These are phyloP conservation scores for Phylloporus sp. DNA, from an alignment of 768 basidiomycete genomes.

Conservation along the genomic window DNA sequence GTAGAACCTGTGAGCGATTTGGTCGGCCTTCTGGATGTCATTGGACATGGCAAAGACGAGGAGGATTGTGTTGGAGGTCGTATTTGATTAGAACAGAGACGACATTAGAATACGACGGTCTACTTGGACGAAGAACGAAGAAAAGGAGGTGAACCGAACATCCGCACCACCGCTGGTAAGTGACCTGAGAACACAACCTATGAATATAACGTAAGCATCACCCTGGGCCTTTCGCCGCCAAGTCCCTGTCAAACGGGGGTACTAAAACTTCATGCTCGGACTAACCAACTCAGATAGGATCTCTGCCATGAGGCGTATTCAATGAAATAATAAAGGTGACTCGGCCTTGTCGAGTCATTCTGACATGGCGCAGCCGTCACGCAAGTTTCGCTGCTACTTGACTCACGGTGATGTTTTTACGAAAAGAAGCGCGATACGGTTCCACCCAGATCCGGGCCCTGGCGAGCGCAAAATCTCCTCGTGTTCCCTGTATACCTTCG, in stretches of 20 bases:
- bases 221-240: slow-evolving; percentile 12
- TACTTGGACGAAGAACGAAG: slow-evolving; percentile 12
- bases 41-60: slow-evolving; percentile 41
- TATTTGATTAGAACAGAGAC: slow-evolving; percentile 21
- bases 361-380: no score
- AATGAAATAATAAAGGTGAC: no score
- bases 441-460: no score
- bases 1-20: slow-evolving; percentile 81
- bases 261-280: no score
- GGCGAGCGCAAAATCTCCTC: background rate
- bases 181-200: slow-evolving; percentile 15
- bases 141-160: slow-evolving; percentile 20
- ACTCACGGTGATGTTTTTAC: no score
- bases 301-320: no score
- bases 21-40: slow-evolving; percentile 68
- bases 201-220: slow-evolving; percentile 22
- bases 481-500: background rate
- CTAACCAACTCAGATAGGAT: background rate
- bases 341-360: no score
- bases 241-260: slow-evolving; percentile 3
- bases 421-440: no score
- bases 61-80: slow-evolving; percentile 2
- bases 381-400: no score
- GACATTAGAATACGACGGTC: slow-evolving; percentile 30
- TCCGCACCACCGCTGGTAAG: slow-evolving; percentile 14